Conservation (phyloP, 371 early-diverging fungal species). For the Astathelohania contejeani region DNA sequence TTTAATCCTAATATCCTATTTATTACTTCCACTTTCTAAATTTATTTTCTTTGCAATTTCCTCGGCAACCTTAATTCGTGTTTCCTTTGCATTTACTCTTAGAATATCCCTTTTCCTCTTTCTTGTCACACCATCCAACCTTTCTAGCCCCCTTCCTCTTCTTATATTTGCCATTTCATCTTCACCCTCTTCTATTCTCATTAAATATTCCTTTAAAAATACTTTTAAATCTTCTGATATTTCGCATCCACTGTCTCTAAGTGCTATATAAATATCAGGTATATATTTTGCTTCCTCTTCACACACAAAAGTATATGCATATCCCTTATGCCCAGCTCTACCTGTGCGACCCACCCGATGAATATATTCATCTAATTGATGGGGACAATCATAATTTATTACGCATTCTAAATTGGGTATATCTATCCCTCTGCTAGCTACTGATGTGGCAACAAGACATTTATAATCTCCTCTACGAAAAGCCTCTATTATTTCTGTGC, state of each 20-base stretch:
- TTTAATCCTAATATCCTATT: too few relatives aligned
- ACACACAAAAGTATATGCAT: slow-evolving; percentile 71
- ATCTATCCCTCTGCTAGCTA: slow-evolving; percentile 93
- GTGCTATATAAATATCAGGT: slow-evolving; percentile 71
- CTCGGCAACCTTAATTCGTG: background rate
- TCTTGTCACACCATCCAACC: background rate
- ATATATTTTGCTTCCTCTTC: slow-evolving; percentile 70
- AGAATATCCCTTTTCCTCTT: background rate
- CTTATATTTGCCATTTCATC: background rate
- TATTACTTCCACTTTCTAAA: too few relatives aligned
- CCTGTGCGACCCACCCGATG: slow-evolving; percentile 92
- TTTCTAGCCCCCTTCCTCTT: background rate
- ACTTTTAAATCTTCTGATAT: slow-evolving; percentile 58
- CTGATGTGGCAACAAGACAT: slow-evolving; percentile 82
- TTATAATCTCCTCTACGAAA: slow-evolving; percentile 59
- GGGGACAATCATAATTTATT: slow-evolving; percentile 83
- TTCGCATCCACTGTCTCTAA: slow-evolving; percentile 59
- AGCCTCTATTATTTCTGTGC: slow-evolving; percentile 59
- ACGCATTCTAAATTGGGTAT: slow-evolving; percentile 82
- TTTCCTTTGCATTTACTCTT: background rate
- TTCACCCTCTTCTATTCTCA: background rate
- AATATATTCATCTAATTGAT: slow-evolving; percentile 61
- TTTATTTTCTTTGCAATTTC: too few relatives aligned
- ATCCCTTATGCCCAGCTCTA: slow-evolving; percentile 79
- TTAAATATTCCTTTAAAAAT: background rate